Base-by-base conservation (phyloP, 2,329 filamentous ascomycete genomes). In the Penicillium sp. region DNA sequence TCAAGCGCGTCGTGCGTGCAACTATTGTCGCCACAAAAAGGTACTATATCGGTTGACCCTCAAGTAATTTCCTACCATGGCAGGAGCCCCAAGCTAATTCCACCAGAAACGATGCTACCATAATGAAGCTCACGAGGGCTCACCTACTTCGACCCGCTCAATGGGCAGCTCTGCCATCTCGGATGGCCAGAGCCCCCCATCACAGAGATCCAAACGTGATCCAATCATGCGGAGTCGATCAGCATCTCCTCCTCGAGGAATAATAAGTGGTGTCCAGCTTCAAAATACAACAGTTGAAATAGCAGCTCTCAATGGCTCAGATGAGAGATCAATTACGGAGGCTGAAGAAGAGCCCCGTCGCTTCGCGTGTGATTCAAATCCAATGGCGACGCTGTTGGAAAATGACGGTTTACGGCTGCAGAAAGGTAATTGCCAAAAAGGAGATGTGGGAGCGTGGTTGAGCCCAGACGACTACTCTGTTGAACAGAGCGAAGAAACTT, bases 331-430 rank as follows among this genome's bases (percentile, higher is more conserved):
- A 21, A 5, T 11, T 14, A 13, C 32, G 14, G 45, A 49, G 2
- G 13, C 14, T 1, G 36, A 47, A 9, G 16, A 45, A 16, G 50
- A 50, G 7, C 29, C 53, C 10, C 49, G 52, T 44, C 61, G 55
- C 4, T 63, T 63, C 45, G 48, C 59, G 5, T 57, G 61, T 9
- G 59, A 63, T 24, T 53, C 59, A 24, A 62, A 62, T 29, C 61
- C 61, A 10, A 48, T 63, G 22, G 53, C 54, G 14, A 53, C 54
- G 6, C 53, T 63, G 14, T 48, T 58, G 8, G 55, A 54, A 9
- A 50, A 59, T 11, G 31, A 50, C 1, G 46, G 49, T 9, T 51
- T 54, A 9, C 49, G 61, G 21, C 38, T 63, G 16, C 39, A 53
- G 9, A 48, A 48, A 10, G 55, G 61, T 1, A 55, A 45, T 29